These are phyloP conservation scores for Populus alba DNA, from an alignment of 345 rosid species.

Conservation along the genomic window DNA sequence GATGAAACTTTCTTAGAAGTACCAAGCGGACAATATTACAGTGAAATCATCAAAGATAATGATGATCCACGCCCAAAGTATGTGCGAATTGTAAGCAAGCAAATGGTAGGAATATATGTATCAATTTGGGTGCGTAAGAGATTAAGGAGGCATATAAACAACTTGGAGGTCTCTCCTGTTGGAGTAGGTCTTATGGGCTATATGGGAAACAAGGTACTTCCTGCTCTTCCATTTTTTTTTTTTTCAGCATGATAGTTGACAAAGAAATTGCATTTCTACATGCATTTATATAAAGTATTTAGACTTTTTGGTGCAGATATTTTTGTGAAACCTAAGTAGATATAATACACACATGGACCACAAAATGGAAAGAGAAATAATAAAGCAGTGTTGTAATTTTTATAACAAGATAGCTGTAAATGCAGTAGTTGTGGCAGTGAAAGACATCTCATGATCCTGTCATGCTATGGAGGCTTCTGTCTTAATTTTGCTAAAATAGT, in stretches of 20 bases:
- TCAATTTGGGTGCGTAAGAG: slow-evolving; percentile 88
- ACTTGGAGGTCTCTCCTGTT: slow-evolving; percentile 86
- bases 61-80: slow-evolving; percentile 43
- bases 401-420: neutral
- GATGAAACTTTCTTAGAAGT: slow-evolving; percentile 39
- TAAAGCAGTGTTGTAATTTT: neutral
- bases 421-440: neutral
- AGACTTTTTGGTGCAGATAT: neutral
- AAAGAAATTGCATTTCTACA: slow-evolving; percentile 1
- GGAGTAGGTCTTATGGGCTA: slow-evolving; percentile 99
- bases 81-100: slow-evolving; percentile 90
- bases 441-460: neutral
- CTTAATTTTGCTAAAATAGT: neutral
- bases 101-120: slow-evolving; percentile 95
- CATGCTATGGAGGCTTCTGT: slow-evolving; percentile 1
- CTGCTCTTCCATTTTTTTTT: slow-evolving; percentile 6
- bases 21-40: slow-evolving; percentile 25
- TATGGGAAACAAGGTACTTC: slow-evolving; percentile 94
- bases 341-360: neutral
- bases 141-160: slow-evolving; percentile 84
- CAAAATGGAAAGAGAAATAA: neutral
- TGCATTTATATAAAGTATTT: neutral
- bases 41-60: slow-evolving; percentile 16
- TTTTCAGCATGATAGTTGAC: neutral
- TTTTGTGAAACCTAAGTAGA: neutral